A percentile compares a stretch with the other conserved stretches of the same genome.
These are phyloP conservation scores for Solanum stenotomum DNA, from an alignment of 257 asterid species.

Conservation along the genomic window DNA sequence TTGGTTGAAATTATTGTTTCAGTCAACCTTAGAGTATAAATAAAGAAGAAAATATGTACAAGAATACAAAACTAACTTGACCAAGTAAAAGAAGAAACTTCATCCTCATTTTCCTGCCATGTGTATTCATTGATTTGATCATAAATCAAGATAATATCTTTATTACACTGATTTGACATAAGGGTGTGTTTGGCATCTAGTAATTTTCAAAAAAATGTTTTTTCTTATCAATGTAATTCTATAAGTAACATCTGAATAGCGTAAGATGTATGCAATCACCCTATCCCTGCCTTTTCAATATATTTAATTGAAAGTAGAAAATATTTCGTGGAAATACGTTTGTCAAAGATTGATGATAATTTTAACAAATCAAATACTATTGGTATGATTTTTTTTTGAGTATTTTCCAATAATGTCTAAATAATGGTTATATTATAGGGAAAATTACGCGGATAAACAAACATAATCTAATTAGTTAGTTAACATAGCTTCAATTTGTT, in stretches of 20 bases:
- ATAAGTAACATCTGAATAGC: fast-evolving
- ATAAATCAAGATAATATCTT: neutral
- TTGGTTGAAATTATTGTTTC: neutral
- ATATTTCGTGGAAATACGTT: neutral
- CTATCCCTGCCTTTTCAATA: neutral
- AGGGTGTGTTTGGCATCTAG: neutral
- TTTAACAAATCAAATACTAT: neutral
- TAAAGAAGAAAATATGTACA: neutral
- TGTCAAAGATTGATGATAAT: neutral
- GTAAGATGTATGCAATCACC: neutral
- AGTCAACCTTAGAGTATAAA: neutral
- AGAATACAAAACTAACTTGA: neutral
- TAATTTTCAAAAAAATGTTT: too few relatives aligned
- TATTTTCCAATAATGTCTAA: neutral
- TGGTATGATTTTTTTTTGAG: neutral
- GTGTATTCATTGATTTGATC: neutral
- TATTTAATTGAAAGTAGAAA: neutral
- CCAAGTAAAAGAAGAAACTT: neutral
- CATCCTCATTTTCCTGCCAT: neutral
- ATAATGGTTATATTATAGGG: too few relatives aligned
- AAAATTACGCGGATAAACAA: too few relatives aligned
- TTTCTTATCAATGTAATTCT: too few relatives aligned
- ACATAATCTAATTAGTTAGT: too few relatives aligned
- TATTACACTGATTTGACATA: neutral
- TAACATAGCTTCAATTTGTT: too few relatives aligned